Conservation (phyloP, 768 basidiomycete genomes). For the Suillus occidentalis region DNA sequence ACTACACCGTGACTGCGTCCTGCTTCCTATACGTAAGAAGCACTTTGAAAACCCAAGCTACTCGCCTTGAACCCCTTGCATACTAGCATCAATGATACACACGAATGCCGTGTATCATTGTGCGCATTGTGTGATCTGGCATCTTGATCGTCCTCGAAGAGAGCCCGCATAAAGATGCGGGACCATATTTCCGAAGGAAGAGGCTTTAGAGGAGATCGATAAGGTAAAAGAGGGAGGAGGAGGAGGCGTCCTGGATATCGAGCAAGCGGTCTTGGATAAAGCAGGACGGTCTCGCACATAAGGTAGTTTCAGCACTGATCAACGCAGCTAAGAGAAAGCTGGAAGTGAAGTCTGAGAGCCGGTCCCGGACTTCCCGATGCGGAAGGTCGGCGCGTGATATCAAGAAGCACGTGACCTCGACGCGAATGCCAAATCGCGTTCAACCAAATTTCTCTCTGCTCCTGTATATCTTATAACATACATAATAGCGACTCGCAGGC, state of each 20-base stretch:
- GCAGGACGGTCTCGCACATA: conserved; percentile 46
- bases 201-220: conserved; percentile 47
- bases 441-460: not conserved
- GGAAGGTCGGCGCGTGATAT: not conserved
- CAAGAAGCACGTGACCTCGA: conserved; percentile 1
- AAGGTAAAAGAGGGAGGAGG: conserved; percentile 68
- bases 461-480: not conserved
- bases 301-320: conserved; percentile 1
- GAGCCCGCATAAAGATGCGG: conserved; percentile 49
- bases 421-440: not conserved
- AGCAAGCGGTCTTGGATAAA: conserved; percentile 69
- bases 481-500: not conserved
- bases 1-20: not conserved
- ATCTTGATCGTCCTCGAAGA: conserved; percentile 16
- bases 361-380: not conserved
- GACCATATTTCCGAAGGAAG: conserved; percentile 75
- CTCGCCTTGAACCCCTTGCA: conserved; percentile 43
- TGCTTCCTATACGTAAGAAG: conserved; percentile 9
- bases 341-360: not conserved
- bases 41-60: conserved; percentile 8
- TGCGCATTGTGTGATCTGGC: conserved; percentile 11
- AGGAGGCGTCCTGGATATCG: conserved; percentile 56
- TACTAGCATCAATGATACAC: conserved; percentile 35
- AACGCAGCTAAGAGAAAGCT: not conserved
- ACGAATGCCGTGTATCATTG: conserved; percentile 12